These are phyloP conservation scores for Circinella minor DNA, from an alignment of 371 early-diverging fungal species.

Conservation along the genomic window DNA sequence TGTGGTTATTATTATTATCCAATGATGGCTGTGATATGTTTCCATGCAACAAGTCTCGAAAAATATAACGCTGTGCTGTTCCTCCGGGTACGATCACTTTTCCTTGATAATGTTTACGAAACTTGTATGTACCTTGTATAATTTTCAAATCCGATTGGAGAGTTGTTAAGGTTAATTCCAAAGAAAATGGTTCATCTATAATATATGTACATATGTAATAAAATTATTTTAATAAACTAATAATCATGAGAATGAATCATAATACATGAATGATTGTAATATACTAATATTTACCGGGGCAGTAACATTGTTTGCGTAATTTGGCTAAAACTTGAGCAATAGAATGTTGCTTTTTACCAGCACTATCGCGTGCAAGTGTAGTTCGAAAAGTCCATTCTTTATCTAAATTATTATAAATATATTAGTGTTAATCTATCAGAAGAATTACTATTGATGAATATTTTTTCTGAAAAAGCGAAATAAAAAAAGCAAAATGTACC, in stretches of 20 bases:
- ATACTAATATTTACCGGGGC: slow-evolving; percentile 27
- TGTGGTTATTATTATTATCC: background rate
- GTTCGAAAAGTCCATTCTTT: slow-evolving; percentile 28
- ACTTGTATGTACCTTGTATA: slow-evolving; percentile 21
- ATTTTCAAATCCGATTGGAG: slow-evolving; percentile 10
- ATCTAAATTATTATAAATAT: background rate
- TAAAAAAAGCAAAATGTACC: background rate
- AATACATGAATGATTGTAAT: too few species aligned
- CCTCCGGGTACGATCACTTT: slow-evolving; percentile 23
- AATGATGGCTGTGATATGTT: background rate
- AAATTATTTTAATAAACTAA: too few species aligned
- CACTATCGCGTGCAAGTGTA: slow-evolving; percentile 14
- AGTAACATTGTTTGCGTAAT: slow-evolving; percentile 30
- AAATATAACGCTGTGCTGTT: background rate
- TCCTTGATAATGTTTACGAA: slow-evolving; percentile 47
- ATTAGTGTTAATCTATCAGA: too few species aligned
- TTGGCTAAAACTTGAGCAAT: slow-evolving; percentile 28
- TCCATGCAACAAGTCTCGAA: background rate
- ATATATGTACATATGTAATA: background rate
- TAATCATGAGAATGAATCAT: too few species aligned
- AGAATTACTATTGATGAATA: too few species aligned
- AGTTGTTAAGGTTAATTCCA: slow-evolving; percentile 16
- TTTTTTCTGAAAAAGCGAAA: background rate
- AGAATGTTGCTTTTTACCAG: slow-evolving; percentile 21
- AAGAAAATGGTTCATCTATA: slow-evolving; percentile 12